A percentile compares a stretch with the other conserved stretches of the same genome.
Conservation (phyloP, 2,329 filamentous ascomycete genomes). For the Emmonsia crescens region DNA sequence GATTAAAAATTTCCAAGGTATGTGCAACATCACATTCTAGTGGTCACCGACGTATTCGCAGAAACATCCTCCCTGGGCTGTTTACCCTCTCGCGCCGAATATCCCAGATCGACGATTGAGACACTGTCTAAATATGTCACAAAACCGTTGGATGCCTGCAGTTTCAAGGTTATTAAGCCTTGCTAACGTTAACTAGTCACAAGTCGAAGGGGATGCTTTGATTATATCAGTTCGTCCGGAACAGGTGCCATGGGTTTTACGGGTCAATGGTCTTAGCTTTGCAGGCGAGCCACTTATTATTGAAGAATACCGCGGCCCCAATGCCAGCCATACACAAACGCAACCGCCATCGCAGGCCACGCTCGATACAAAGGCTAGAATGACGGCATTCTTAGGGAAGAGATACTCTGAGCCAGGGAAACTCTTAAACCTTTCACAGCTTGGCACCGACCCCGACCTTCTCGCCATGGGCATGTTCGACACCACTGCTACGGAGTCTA, state of each 20-base stretch:
- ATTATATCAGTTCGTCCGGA: constrained; percentile 56
- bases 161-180: constrained; percentile 39
- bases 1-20: constrained; percentile 66
- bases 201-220: constrained; percentile 56
- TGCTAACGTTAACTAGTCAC: constrained; percentile 64
- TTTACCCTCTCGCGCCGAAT: constrained; percentile 33
- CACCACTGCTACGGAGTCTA: constrained; percentile 59
- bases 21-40: constrained; percentile 41
- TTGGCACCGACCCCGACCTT: constrained; percentile 62
- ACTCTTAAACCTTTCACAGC: constrained; percentile 69
- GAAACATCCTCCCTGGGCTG: constrained; percentile 27
- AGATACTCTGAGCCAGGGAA: constrained; percentile 65
- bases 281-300: constrained; percentile 51
- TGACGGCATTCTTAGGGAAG: constrained; percentile 59
- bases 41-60: constrained; percentile 32
- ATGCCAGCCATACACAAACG: constrained; percentile 13
- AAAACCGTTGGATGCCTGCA: constrained; percentile 29
- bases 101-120: constrained; percentile 34
- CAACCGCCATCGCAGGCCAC: constrained; percentile 35
- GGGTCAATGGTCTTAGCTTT: constrained; percentile 58
- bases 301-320: constrained; percentile 22
- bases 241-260: constrained; percentile 53
- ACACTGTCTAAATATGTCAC: constrained; percentile 22
- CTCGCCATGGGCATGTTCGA: constrained; percentile 66
- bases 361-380: constrained; percentile 53